Conservation (phyloP, 768 basidiomycete genomes). For the Lepiota brunneoincarnata region DNA sequence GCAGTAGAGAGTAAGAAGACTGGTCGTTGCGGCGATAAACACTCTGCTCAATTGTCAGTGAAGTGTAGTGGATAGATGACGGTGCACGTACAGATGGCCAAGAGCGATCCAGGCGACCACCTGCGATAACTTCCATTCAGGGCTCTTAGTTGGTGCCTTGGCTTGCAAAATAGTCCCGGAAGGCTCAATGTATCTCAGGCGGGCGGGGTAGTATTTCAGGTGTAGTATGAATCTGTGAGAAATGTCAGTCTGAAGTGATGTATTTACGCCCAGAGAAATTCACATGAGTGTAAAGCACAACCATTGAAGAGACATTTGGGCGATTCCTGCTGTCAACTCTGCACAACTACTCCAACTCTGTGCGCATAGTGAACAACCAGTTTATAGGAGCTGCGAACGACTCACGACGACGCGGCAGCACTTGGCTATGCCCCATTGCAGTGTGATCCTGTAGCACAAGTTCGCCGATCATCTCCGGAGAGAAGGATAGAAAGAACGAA, state of each 20-base stretch:
- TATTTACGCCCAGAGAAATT: too few species aligned
- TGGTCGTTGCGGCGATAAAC: conserved; percentile 57
- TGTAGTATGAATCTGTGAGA: conserved; percentile 77
- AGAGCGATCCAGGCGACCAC: conserved; percentile 68
- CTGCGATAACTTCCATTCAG: conserved; percentile 79
- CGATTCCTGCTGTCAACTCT: conserved; percentile 76
- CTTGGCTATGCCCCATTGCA: conserved; percentile 79
- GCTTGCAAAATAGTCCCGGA: conserved; percentile 31
- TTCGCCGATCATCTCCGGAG: conserved; percentile 4
- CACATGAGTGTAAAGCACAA: conserved; percentile 81
- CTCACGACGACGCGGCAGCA: conserved; percentile 81
- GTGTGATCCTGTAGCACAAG: conserved; percentile 55
- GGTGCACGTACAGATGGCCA: conserved; percentile 66
- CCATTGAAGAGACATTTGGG: conserved; percentile 86
- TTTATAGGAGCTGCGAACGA: conserved; percentile 7
- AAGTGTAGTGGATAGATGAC: not conserved
- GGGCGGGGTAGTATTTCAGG: conserved; percentile 86
- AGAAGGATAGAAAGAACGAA: conserved; percentile 28
- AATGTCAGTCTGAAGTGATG: too few species aligned
- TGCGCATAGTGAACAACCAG: not conserved
- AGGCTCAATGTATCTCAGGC: conserved; percentile 61
- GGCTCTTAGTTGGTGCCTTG: conserved; percentile 50
- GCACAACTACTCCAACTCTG: conserved; percentile 72
- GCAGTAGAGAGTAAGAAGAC: conserved; percentile 52
- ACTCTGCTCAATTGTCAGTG: conserved; percentile 31